Conservation (phyloP, 2,329 filamentous ascomycete genomes). For the Cercospora beticola region DNA sequence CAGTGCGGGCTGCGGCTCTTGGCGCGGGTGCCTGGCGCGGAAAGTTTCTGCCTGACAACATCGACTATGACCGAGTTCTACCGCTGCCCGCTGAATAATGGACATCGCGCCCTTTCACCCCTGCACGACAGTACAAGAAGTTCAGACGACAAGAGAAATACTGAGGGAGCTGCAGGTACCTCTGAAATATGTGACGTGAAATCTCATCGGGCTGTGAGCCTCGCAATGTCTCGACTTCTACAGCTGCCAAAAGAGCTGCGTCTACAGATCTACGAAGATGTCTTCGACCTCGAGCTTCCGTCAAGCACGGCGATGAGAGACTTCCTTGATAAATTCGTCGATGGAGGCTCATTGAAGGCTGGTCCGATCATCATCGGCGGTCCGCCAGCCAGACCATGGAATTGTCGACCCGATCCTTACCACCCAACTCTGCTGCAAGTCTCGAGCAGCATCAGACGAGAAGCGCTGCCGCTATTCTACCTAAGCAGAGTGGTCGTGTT, state of each 20-base stretch:
- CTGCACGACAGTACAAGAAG: background rate
- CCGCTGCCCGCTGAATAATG: background rate
- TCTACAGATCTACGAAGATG: slow-evolving; percentile 20
- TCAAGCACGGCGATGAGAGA: background rate
- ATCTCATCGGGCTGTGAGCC: background rate
- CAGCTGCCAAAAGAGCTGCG: slow-evolving; percentile 22
- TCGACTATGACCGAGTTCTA: background rate
- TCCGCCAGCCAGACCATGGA: slow-evolving; percentile 15
- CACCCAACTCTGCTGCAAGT: slow-evolving; percentile 21
- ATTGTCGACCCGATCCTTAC: slow-evolving; percentile 19
- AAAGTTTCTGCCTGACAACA: slow-evolving; percentile 2
- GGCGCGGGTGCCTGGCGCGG: slow-evolving; percentile 6
- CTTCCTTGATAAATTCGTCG: background rate
- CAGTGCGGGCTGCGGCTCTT: slow-evolving; percentile 2
- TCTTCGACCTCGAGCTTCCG: slow-evolving; percentile 7
- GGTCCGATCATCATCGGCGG: slow-evolving; percentile 11
- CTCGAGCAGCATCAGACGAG: slow-evolving; percentile 13
- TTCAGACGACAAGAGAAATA: background rate
- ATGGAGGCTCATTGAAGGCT: background rate
- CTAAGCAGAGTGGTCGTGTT: slow-evolving; percentile 15
- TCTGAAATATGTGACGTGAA: background rate
- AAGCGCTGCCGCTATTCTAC: slow-evolving; percentile 18
- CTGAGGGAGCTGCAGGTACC: background rate
- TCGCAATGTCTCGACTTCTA: slow-evolving; percentile 50
- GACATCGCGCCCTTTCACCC: background rate